phyloP scores from a whole-genome alignment of 2,329 filamentous ascomycete species.

The Colletotrichum eleusines region DNA sequence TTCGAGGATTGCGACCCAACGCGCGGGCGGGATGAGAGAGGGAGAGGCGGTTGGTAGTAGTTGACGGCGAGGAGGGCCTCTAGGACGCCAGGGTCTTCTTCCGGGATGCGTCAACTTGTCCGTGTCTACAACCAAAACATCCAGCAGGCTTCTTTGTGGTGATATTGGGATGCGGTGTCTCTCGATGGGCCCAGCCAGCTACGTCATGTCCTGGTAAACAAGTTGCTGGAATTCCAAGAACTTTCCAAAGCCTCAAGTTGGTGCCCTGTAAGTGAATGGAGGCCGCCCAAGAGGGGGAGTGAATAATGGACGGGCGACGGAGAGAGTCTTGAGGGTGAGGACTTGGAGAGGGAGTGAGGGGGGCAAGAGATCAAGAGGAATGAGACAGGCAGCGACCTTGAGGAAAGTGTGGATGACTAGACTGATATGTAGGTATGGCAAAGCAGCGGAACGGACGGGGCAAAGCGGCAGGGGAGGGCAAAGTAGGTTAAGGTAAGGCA shows the following conservation, averaged over 20 bases:
- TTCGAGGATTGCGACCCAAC: constrained; percentile 13
- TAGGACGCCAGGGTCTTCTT: constrained; percentile 18
- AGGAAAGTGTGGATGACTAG: constrained; percentile 39
- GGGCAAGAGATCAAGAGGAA: constrained; percentile 29
- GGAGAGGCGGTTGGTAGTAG: no score
- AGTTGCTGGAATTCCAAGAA: constrained; percentile 14
- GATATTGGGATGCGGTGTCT: not conserved
- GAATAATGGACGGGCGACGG: constrained; percentile 11
- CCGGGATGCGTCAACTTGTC: constrained; percentile 16
- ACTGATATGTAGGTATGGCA: constrained; percentile 38
- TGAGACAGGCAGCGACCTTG: constrained; percentile 32
- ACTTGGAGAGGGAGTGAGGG: constrained; percentile 24
- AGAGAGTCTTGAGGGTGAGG: not conserved
- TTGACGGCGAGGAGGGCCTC: constrained; percentile 14
- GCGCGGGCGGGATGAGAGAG: constrained; percentile 14
- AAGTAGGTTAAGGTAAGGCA: constrained; percentile 41
- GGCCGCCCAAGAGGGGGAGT: constrained; percentile 14
- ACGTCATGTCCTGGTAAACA: constrained; percentile 29
- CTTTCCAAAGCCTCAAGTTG: constrained; percentile 5
- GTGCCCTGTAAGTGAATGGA: constrained; percentile 2
- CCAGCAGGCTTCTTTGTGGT: constrained; percentile 16
- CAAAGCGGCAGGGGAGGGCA: constrained; percentile 25
- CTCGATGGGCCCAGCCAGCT: constrained; percentile 18
- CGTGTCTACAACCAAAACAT: constrained; percentile 32
- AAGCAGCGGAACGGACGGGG: constrained; percentile 33